These are phyloP conservation scores for Puccinia novopanici DNA, from an alignment of 1,284 basidiomycete species.

Conservation along the genomic window DNA sequence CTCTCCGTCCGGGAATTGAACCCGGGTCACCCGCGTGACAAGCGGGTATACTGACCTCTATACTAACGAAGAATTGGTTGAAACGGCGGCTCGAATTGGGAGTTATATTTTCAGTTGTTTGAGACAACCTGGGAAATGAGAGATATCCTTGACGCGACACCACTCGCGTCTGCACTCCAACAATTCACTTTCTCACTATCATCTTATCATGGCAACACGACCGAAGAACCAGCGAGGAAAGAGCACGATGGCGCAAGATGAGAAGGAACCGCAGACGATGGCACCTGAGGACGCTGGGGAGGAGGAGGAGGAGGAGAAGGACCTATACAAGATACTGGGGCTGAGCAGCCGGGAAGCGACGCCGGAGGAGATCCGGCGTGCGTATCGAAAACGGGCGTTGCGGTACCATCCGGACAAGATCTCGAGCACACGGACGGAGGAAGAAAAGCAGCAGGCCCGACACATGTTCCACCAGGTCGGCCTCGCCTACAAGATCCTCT, in stretches of 20 bases:
- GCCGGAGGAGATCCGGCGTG: conserved; percentile 16
- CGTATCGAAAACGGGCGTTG: conserved; percentile 39
- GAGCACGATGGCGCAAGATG: background rate
- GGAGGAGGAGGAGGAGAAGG: conserved; percentile 2
- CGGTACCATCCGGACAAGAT: conserved; percentile 48
- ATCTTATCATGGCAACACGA: too few species aligned
- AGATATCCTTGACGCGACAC: background rate
- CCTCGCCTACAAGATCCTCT: conserved; percentile 44
- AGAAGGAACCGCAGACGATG: background rate
- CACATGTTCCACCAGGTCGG: conserved; percentile 41
- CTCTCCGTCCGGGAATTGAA: too few species aligned
- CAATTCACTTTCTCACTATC: background rate
- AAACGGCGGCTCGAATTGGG: too few species aligned
- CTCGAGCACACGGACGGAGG: background rate
- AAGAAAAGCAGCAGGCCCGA: conserved; percentile 9
- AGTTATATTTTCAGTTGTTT: too few species aligned
- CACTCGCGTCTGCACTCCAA: background rate
- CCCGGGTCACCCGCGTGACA: too few species aligned
- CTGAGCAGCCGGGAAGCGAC: conserved; percentile 21
- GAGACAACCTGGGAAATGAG: too few species aligned
- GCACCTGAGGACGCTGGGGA: background rate
- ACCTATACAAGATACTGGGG: conserved; percentile 26
- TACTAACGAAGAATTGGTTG: too few species aligned
- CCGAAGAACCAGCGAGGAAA: background rate
- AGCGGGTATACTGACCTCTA: too few species aligned